These are phyloP conservation scores for Geotrichum restrictum DNA, from an alignment of 1,139 yeast species.

Conservation along the genomic window DNA sequence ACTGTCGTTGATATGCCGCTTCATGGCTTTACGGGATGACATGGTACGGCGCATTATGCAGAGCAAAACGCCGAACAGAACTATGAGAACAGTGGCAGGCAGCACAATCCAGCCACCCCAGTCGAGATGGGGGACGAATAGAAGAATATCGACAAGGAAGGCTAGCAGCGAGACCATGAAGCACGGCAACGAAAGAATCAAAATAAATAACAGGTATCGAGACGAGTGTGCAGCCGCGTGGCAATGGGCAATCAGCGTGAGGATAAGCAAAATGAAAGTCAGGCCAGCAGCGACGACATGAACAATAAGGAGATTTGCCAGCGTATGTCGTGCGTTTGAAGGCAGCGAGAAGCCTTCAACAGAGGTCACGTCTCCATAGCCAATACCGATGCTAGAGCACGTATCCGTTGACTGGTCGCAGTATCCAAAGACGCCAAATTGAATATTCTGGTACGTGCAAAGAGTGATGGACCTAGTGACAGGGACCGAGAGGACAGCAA, in stretches of 20 bases:
- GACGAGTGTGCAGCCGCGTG: slow-evolving; percentile 40
- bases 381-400: slow-evolving; percentile 53
- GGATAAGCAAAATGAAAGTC: slow-evolving; percentile 50
- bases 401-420: slow-evolving; percentile 47
- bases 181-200: slow-evolving; percentile 46
- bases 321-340: slow-evolving; percentile 55
- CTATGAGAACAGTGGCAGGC: slow-evolving; percentile 45
- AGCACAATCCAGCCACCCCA: slow-evolving; percentile 56
- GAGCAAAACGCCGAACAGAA: slow-evolving; percentile 42
- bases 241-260: slow-evolving; percentile 42
- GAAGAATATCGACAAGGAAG: slow-evolving; percentile 51
- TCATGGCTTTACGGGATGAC: slow-evolving; percentile 46
- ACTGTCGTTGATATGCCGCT: slow-evolving; percentile 30
- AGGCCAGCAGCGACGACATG: slow-evolving; percentile 82
- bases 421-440: slow-evolving; percentile 85
- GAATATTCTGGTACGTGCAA: slow-evolving; percentile 49
- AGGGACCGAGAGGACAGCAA: slow-evolving; percentile 61
- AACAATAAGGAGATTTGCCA: slow-evolving; percentile 68
- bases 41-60: slow-evolving; percentile 53
- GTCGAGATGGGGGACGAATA: slow-evolving; percentile 50
- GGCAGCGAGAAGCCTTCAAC: slow-evolving; percentile 49
- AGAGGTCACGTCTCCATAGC: slow-evolving; percentile 44
- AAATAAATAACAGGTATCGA: slow-evolving; percentile 39
- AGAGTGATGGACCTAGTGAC: slow-evolving; percentile 50
- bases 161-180: slow-evolving; percentile 49